A percentile compares a stretch with the other conserved stretches of the same genome.
These are phyloP conservation scores for Musa acuminata DNA, from an alignment of 176 grass and related monocot species.

Conservation along the genomic window DNA sequence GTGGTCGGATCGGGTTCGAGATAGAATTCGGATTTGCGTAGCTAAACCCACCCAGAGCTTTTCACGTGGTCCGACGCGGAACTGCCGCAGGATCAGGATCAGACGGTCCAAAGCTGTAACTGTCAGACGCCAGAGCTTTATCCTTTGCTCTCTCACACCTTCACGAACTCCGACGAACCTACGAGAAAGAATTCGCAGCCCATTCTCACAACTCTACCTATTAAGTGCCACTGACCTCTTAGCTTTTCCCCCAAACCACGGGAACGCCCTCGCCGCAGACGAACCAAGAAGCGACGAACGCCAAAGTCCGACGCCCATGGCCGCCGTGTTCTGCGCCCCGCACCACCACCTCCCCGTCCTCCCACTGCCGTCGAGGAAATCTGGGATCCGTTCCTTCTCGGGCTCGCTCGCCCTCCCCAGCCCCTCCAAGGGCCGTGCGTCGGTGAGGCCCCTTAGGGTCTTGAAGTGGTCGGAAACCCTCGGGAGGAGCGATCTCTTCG, in stretches of 20 bases:
- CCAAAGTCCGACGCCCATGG: too few relatives aligned
- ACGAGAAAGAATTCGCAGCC: neutral
- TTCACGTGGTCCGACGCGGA: neutral
- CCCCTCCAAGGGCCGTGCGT: constrained; percentile 10
- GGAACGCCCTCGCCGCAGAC: neutral
- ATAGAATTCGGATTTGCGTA: neutral
- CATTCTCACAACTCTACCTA: neutral
- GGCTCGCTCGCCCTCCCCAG: neutral
- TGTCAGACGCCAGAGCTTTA: neutral
- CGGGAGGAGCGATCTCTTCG: constrained; percentile 6
- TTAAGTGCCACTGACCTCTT: too few relatives aligned
- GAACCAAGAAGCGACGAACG: neutral
- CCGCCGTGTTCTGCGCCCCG: neutral
- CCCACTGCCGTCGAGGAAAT: neutral
- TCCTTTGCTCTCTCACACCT: neutral
- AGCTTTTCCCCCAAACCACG: too few relatives aligned
- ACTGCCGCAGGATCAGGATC: neutral
- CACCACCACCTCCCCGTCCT: neutral
- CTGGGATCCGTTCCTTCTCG: neutral
- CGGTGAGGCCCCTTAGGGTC: constrained; percentile 12
- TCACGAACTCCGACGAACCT: neutral
- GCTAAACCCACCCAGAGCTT: neutral
- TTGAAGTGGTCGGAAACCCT: constrained; percentile 28
- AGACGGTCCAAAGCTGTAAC: neutral
- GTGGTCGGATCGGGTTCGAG: neutral